A percentile compares a stretch with the other conserved stretches of the same genome.
phyloP scores from a whole-genome alignment of 805 yeast species.

The Sporopachydermia quercuum region DNA sequence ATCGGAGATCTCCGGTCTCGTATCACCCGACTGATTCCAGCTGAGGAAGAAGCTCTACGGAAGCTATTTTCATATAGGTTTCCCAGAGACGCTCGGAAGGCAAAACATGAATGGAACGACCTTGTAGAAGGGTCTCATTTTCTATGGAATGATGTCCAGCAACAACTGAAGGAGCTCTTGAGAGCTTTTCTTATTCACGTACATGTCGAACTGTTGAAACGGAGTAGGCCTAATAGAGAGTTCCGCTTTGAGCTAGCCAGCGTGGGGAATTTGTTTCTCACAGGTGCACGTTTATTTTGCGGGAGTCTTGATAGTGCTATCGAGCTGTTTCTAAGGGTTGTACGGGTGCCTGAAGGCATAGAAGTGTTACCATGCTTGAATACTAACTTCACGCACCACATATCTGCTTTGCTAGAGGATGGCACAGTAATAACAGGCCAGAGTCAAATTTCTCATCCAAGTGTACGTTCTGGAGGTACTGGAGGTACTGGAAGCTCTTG shows the following conservation, averaged over 20 bases:
- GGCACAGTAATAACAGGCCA: slow-evolving; percentile 79
- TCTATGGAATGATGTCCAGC: slow-evolving; percentile 47
- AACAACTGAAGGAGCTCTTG: slow-evolving; percentile 51
- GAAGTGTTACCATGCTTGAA: slow-evolving; percentile 70
- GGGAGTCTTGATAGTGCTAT: slow-evolving; percentile 79
- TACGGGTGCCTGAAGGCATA: slow-evolving; percentile 35
- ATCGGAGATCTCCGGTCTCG: slow-evolving; percentile 86
- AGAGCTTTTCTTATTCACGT: slow-evolving; percentile 68
- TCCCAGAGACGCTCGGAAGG: slow-evolving; percentile 30
- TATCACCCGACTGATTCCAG: slow-evolving; percentile 57
- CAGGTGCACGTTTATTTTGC: slow-evolving; percentile 68
- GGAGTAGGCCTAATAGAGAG: slow-evolving; percentile 41
- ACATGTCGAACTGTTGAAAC: slow-evolving; percentile 60
- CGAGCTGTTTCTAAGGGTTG: slow-evolving; percentile 54
- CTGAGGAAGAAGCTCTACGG: slow-evolving; percentile 23
- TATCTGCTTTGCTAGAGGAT: slow-evolving; percentile 56
- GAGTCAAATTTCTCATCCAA: slow-evolving; percentile 86
- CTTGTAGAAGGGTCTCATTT: slow-evolving; percentile 69
- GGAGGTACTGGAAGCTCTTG: background rate
- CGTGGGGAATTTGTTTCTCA: slow-evolving; percentile 69
- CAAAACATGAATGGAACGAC: slow-evolving; percentile 58
- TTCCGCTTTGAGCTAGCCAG: slow-evolving; percentile 69
- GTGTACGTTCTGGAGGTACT: background rate
- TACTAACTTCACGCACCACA: slow-evolving; percentile 75
- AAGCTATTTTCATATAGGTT: slow-evolving; percentile 34